Evolutionary conservation across 164 flowering plant genomes (phyloP).

Genomic region (Nymphaea colorata): DNA sequence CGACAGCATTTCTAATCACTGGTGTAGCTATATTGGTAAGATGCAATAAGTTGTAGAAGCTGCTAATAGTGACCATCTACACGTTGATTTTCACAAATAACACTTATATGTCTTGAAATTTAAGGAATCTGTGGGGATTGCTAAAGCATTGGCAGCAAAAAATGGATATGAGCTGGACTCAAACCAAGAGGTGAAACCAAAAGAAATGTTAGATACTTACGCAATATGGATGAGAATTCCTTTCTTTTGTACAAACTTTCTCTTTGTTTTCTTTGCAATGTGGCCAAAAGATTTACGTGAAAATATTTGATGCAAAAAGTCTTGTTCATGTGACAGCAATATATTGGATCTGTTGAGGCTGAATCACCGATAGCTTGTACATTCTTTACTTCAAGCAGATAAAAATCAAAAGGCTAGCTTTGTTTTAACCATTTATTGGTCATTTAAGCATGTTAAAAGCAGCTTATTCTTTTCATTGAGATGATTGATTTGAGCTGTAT

Average conservation of each 20-base stretch:
- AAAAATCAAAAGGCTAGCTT: too few species aligned
- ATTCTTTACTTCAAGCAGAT: too few species aligned
- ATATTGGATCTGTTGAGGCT: too few species aligned
- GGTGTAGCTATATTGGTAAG: conserved; percentile 93
- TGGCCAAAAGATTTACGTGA: background rate
- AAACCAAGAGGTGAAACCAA: conserved; percentile 74
- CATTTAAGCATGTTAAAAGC: too few species aligned
- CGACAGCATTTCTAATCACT: conserved; percentile 86
- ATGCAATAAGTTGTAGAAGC: background rate
- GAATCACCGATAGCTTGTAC: too few species aligned
- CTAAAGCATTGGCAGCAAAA: conserved; percentile 98
- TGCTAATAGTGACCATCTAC: background rate
- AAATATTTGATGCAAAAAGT: background rate
- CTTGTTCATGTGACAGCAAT: background rate
- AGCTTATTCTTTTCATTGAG: too few species aligned
- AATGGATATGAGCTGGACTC: conserved; percentile 96
- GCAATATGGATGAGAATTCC: background rate
- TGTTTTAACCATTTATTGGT: too few species aligned
- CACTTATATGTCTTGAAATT: background rate
- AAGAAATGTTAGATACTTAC: background rate
- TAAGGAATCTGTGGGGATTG: conserved; percentile 99
- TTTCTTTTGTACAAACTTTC: background rate
- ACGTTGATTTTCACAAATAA: background rate
- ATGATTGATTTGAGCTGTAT: too few species aligned
- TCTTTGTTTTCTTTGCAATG: background rate